phyloP scores from a whole-genome alignment of 345 rosid genomes.

The Firmiana major region DNA sequence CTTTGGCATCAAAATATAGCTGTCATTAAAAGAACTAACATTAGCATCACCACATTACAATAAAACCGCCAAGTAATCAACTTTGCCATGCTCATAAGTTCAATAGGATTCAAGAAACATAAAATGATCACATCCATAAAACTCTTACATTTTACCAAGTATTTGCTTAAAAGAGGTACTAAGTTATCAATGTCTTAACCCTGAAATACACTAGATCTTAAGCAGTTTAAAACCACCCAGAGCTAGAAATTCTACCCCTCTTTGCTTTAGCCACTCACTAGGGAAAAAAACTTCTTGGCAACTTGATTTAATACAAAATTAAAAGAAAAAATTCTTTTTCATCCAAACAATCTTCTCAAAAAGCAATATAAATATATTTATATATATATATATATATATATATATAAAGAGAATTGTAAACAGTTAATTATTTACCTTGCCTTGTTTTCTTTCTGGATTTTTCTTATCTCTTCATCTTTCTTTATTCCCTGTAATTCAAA shows the following conservation, averaged over 20 bases:
- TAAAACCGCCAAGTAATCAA: background rate
- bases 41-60: background rate
- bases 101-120: background rate
- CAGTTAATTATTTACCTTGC: constrained; percentile 40
- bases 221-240: background rate
- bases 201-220: background rate
- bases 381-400: background rate
- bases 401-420: background rate
- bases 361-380: background rate
- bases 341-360: background rate
- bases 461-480: constrained; percentile 58
- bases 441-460: constrained; percentile 55
- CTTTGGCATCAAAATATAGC: background rate
- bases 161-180: background rate
- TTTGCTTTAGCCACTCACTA: background rate
- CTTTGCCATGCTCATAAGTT: background rate
- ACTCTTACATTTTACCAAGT: background rate
- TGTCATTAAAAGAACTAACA: background rate
- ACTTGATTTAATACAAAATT: background rate
- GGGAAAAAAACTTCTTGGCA: background rate
- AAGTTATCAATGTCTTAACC: background rate
- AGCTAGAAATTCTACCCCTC: background rate
- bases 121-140: background rate
- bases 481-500: constrained; percentile 44
- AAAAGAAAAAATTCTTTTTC: background rate